Evolutionary conservation across 2,329 filamentous ascomycete genomes (phyloP).

Genomic region (Apiospora hydei): DNA sequence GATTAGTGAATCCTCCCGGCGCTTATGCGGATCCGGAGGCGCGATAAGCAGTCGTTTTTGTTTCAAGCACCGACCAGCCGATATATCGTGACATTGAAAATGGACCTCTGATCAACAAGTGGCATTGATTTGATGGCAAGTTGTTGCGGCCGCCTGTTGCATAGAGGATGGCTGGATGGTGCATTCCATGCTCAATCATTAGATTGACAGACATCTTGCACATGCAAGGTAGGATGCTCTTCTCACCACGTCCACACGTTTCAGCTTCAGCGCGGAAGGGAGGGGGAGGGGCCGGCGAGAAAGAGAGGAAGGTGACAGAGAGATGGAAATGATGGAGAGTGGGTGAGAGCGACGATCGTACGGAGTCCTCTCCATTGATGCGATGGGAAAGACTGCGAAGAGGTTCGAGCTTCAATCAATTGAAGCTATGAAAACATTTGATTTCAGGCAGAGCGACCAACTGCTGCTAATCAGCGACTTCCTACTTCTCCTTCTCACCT

Average conservation of each 20-base stretch:
- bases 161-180: background rate
- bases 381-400: background rate
- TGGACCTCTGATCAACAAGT: background rate
- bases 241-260: background rate
- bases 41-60: background rate
- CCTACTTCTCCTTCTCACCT: background rate
- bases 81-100: background rate
- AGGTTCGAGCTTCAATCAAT: background rate
- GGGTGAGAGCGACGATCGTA: background rate
- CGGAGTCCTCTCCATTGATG: background rate
- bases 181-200: background rate
- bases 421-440: too few species aligned
- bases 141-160: background rate
- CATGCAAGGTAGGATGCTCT: background rate
- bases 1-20: background rate
- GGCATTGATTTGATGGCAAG: background rate
- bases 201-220: background rate
- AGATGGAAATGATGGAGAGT: background rate
- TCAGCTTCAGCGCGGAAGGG: conserved; percentile 1
- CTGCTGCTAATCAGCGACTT: background rate
- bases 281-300: background rate
- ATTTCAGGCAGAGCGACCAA: background rate
- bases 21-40: conserved; percentile 1
- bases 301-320: background rate
- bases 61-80: background rate